Conservation (phyloP, 331 rosid species). For the Ulmus americana region DNA sequence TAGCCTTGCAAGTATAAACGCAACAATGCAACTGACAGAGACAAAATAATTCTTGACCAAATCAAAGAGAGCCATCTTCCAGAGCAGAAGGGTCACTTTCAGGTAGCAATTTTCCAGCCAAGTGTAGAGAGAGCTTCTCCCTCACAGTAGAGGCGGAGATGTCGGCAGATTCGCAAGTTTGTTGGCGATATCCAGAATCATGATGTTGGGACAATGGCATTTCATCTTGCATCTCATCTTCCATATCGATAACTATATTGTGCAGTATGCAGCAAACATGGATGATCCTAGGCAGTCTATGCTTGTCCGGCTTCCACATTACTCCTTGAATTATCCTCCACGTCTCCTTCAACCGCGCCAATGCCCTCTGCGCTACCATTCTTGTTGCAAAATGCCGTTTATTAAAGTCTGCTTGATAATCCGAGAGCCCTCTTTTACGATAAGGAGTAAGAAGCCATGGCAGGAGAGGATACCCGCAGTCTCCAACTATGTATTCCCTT, state of each 20-base stretch:
- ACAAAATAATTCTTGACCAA: not conserved
- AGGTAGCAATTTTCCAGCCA: slow-evolving; percentile 32
- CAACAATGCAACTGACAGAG: slow-evolving; percentile 1
- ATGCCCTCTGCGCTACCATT: slow-evolving; percentile 68
- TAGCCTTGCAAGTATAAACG: not conserved
- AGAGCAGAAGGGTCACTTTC: not conserved
- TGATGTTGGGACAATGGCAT: slow-evolving; percentile 50
- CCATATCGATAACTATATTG: slow-evolving; percentile 72
- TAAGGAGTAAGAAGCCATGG: slow-evolving; percentile 87
- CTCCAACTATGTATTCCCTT: slow-evolving; percentile 67
- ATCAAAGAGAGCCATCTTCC: not conserved
- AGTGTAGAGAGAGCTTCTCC: slow-evolving; percentile 55
- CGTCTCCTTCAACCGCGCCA: slow-evolving; percentile 67
- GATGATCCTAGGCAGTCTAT: slow-evolving; percentile 68
- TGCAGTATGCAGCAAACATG: slow-evolving; percentile 83
- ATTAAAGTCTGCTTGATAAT: slow-evolving; percentile 47
- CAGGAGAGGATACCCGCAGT: slow-evolving; percentile 69
- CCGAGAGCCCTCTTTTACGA: slow-evolving; percentile 42
- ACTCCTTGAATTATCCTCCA: slow-evolving; percentile 81
- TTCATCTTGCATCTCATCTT: slow-evolving; percentile 51
- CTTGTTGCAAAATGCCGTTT: slow-evolving; percentile 52
- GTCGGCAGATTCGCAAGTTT: slow-evolving; percentile 50
- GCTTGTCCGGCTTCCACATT: slow-evolving; percentile 87
- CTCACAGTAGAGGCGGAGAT: slow-evolving; percentile 35
- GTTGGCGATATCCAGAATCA: slow-evolving; percentile 60